These are phyloP conservation scores for Vitis labrusca DNA, from an alignment of 164 flowering plant genomes.

Conservation along the genomic window DNA sequence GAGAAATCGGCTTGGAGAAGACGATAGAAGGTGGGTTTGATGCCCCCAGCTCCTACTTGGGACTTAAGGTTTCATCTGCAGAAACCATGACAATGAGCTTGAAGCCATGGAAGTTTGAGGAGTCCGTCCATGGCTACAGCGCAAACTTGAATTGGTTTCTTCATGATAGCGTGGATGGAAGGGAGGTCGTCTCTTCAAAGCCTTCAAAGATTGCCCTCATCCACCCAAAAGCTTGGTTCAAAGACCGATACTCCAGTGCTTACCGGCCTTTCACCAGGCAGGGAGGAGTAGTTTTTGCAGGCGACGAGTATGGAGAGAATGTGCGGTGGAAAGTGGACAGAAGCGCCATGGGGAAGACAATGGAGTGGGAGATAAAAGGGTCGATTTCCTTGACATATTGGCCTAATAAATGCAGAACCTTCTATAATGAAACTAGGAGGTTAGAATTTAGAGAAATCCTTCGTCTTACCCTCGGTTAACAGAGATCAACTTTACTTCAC, in stretches of 20 bases:
- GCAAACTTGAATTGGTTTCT: slow-evolving; percentile 78
- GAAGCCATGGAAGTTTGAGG: slow-evolving; percentile 94
- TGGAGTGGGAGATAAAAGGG: slow-evolving; percentile 88
- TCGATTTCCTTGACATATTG: slow-evolving; percentile 83
- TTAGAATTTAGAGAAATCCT: slow-evolving; percentile 68
- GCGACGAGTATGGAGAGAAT: slow-evolving; percentile 86
- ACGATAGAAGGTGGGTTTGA: slow-evolving; percentile 59
- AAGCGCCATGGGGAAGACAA: slow-evolving; percentile 49
- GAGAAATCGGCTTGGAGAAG: slow-evolving; percentile 61
- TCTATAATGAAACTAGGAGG: slow-evolving; percentile 67
- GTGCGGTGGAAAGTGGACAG: slow-evolving; percentile 77
- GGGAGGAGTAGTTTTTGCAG: slow-evolving; percentile 89
- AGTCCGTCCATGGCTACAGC: slow-evolving; percentile 63
- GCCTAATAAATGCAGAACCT: slow-evolving; percentile 76
- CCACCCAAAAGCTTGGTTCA: slow-evolving; percentile 83
- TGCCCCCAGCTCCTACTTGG: slow-evolving; percentile 44
- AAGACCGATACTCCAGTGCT: slow-evolving; percentile 68
- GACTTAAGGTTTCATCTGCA: slow-evolving; percentile 49
- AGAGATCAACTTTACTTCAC: no score
- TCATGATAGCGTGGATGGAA: slow-evolving; percentile 70
- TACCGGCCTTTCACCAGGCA: slow-evolving; percentile 78
- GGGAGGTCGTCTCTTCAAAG: slow-evolving; percentile 73
- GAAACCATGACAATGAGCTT: slow-evolving; percentile 57
- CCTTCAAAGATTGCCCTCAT: slow-evolving; percentile 60
- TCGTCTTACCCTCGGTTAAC: slow-evolving; percentile 42